A percentile compares a stretch with the other conserved stretches of the same genome.
phyloP scores from a whole-genome alignment of 176 grass and related monocot genomes.

The Dactylis glomerata region DNA sequence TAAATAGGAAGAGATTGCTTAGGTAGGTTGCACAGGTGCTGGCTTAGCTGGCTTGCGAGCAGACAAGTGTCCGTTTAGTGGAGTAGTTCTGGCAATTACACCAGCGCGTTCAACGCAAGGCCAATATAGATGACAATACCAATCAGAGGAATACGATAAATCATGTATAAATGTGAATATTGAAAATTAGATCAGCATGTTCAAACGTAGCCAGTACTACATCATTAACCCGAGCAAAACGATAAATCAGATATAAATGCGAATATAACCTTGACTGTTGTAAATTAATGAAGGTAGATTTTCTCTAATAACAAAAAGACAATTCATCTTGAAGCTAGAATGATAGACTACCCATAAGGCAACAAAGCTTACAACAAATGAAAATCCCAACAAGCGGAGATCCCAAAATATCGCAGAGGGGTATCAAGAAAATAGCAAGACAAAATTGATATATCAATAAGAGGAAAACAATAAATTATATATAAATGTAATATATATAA shows the following conservation, averaged over 20 bases:
- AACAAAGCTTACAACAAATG: not conserved
- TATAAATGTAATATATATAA: too few species aligned
- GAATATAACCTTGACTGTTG: not conserved
- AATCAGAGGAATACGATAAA: not conserved
- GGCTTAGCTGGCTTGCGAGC: not conserved
- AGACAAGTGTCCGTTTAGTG: not conserved
- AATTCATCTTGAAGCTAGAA: not conserved
- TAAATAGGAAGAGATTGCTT: slow-evolving; percentile 16
- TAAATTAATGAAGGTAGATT: not conserved
- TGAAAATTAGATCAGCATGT: not conserved
- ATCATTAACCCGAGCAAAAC: not conserved
- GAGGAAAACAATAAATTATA: too few species aligned
- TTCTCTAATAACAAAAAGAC: not conserved
- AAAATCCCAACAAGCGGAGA: not conserved
- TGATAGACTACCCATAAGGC: not conserved
- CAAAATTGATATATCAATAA: too few species aligned
- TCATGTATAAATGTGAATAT: not conserved
- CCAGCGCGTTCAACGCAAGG: not conserved
- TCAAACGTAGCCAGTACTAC: not conserved
- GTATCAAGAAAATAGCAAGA: not conserved
- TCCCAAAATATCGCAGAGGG: not conserved
- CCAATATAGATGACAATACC: not conserved
- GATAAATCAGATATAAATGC: not conserved
- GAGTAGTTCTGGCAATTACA: not conserved
- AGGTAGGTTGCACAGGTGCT: not conserved